Conservation (phyloP, 495 filamentous ascomycete genomes). For the Hypoxylon fragiforme region DNA sequence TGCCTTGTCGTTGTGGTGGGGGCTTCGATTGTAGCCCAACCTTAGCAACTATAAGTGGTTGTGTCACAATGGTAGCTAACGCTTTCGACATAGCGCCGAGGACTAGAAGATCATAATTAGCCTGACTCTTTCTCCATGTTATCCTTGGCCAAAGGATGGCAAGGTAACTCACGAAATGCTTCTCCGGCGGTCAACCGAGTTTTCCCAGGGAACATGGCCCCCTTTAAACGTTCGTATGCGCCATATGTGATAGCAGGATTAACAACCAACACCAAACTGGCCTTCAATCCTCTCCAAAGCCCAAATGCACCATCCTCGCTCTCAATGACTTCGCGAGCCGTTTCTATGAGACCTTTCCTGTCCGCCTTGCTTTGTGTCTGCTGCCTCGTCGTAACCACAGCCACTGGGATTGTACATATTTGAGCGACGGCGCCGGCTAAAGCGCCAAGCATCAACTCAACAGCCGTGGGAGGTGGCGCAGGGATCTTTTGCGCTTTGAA, state of each 20-base stretch:
- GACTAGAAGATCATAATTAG: conserved; percentile 53
- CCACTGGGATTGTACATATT: conserved; percentile 93
- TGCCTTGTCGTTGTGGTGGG: conserved; percentile 79
- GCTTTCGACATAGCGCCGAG: conserved; percentile 93
- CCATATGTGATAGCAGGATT: conserved; percentile 99
- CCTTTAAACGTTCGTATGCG: conserved; percentile 89
- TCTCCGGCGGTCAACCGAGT: conserved; percentile 79
- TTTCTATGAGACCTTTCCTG: conserved; percentile 84
- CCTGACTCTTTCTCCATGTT: neutral
- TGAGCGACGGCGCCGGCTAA: conserved; percentile 89
- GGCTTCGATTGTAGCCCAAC: conserved; percentile 93
- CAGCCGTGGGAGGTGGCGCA: conserved; percentile 73
- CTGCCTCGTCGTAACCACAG: conserved; percentile 93
- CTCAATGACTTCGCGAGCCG: conserved; percentile 82
- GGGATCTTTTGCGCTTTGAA: conserved; percentile 64
- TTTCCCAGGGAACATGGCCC: conserved; percentile 76
- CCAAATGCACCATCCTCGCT: conserved; percentile 89
- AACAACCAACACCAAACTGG: conserved; percentile 92
- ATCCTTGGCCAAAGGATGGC: too few species aligned
- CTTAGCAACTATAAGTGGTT: conserved; percentile 97
- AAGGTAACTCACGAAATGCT: conserved; percentile 74
- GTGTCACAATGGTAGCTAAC: conserved; percentile 87
- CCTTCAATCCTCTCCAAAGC: conserved; percentile 94
- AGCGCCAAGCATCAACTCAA: conserved; percentile 86
- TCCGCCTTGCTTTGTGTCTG: conserved; percentile 86